Conservation (phyloP, 148 eudicot genomes). For the Limonium bicolor region DNA sequence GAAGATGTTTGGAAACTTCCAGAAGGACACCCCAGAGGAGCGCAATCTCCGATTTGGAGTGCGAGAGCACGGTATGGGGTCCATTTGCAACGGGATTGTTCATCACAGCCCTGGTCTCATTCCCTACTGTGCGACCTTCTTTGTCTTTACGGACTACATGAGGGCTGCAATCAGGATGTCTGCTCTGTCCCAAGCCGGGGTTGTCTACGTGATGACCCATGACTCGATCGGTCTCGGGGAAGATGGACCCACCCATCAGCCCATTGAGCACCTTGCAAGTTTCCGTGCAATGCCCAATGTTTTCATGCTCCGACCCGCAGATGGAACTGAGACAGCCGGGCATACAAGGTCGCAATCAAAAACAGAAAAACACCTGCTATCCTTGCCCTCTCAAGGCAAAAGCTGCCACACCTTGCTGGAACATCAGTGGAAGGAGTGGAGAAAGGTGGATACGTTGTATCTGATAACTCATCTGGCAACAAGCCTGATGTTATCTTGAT, state of each 20-base stretch:
- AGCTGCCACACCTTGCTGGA: constrained; percentile 71
- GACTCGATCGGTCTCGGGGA: constrained; percentile 97
- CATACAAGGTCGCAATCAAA: constrained; percentile 63
- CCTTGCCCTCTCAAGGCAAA: constrained; percentile 87
- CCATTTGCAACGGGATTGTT: constrained; percentile 87
- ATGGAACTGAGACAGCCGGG: constrained; percentile 94
- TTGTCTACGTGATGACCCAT: constrained; percentile 95
- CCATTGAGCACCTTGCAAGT: constrained; percentile 91
- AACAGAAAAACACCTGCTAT: constrained; percentile 60
- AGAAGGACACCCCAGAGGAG: constrained; percentile 85
- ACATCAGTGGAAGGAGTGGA: constrained; percentile 75
- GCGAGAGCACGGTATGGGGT: constrained; percentile 93
- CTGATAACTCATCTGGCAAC: constrained; percentile 66
- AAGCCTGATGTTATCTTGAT: constrained; percentile 86
- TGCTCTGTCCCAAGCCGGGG: constrained; percentile 70
- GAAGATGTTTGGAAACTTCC: constrained; percentile 91
- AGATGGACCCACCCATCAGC: constrained; percentile 98
- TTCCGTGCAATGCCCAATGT: constrained; percentile 99
- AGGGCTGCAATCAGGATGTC: constrained; percentile 86
- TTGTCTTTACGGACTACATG: constrained; percentile 97
- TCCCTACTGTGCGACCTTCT: constrained; percentile 96
- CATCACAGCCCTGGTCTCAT: constrained; percentile 78
- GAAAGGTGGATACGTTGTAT: constrained; percentile 67
- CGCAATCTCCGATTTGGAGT: constrained; percentile 88
- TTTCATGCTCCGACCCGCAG: constrained; percentile 92